These are phyloP conservation scores for Ganoderma meredithae DNA, from an alignment of 1,284 basidiomycete genomes.

Conservation along the genomic window DNA sequence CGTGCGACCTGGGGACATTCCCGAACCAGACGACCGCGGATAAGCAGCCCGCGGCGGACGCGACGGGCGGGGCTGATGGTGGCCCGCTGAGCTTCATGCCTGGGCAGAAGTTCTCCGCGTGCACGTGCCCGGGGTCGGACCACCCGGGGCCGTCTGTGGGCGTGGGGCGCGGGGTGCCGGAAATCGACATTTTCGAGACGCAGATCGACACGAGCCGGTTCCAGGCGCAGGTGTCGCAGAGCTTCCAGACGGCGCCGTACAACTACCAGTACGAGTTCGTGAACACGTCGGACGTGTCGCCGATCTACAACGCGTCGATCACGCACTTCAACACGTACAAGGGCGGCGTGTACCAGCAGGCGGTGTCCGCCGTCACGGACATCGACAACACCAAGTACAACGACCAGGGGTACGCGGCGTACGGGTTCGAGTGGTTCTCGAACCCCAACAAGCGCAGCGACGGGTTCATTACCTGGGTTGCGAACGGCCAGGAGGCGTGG, in stretches of 20 bases:
- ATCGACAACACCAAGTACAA: slow-evolving; percentile 64
- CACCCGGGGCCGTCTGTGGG: slow-evolving; percentile 67
- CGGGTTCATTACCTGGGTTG: slow-evolving; percentile 81
- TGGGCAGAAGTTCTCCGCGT: slow-evolving; percentile 61
- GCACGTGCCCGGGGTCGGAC: slow-evolving; percentile 64
- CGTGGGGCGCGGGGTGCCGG: slow-evolving; percentile 64
- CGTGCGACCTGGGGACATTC: slow-evolving; percentile 87
- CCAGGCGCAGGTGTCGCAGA: slow-evolving; percentile 77
- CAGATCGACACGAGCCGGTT: slow-evolving; percentile 49
- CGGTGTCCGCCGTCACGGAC: slow-evolving; percentile 70
- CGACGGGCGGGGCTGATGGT: slow-evolving; percentile 58
- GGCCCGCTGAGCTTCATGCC: slow-evolving; percentile 57
- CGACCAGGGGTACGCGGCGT: slow-evolving; percentile 58
- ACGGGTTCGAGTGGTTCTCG: slow-evolving; percentile 81
- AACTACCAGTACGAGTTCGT: slow-evolving; percentile 72
- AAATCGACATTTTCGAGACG: slow-evolving; percentile 75
- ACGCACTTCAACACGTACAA: slow-evolving; percentile 76
- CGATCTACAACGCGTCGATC: slow-evolving; percentile 57
- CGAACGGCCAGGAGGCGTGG: slow-evolving; percentile 69
- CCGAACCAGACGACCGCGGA: slow-evolving; percentile 73
- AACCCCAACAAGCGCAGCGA: slow-evolving; percentile 65
- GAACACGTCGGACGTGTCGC: slow-evolving; percentile 59
- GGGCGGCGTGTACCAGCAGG: slow-evolving; percentile 84
- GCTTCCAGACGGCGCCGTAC: slow-evolving; percentile 83
- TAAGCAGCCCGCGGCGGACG: slow-evolving; percentile 57